Evolutionary conservation across 208 protist species (phyloP), one percentile per base, ranked within the genome.

Genomic region (Trypanosoma boissoni): DNA sequence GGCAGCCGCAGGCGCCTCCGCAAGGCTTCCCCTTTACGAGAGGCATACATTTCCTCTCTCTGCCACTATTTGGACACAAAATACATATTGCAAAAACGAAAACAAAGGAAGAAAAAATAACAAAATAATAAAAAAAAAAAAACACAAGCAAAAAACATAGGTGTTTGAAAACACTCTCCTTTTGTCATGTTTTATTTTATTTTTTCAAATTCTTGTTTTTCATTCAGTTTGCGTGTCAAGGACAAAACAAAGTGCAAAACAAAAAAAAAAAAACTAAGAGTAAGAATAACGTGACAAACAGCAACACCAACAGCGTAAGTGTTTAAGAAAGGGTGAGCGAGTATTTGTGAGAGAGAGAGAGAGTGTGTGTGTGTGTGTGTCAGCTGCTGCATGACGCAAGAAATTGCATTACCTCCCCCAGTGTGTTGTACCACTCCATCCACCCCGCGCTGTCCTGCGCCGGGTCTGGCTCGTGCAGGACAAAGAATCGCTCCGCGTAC

Each of bases 401-500:
- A 91, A 58, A 18, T 16, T 23, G 6, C 48, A 21, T 23, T 78
- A 49, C 54, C 88, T 39, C 49, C 23, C 79, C 64, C 49, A 91
- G 54, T 49, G 49, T 72, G 0, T 50, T 50, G 41, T 92, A 92
- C 89, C 89, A 96, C 14, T 23, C 29, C 79, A 93, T 85, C 86
- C 89, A 96, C 36, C 68, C 74, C 45, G 80, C 80, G 0, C 82
- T 39, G 0, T 78, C 51, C n/a, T 64, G 58, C 61, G 67, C 53
- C 14, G 80, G 74, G 36, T 91, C 67, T 2, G 89, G 89, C 63
- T 96, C 86, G 12, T 55, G 29, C 7, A 96, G 72, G 61, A 77
- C 70, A 24, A 93, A 78, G 23, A 86, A 68, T 1, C 89, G 78
- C 58, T 96, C 86, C 0, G 76, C 78, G 56, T 91, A 92, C 21